Conservation (phyloP, 2,329 filamentous ascomycete genomes). For the Colletotrichum brevisporum region DNA sequence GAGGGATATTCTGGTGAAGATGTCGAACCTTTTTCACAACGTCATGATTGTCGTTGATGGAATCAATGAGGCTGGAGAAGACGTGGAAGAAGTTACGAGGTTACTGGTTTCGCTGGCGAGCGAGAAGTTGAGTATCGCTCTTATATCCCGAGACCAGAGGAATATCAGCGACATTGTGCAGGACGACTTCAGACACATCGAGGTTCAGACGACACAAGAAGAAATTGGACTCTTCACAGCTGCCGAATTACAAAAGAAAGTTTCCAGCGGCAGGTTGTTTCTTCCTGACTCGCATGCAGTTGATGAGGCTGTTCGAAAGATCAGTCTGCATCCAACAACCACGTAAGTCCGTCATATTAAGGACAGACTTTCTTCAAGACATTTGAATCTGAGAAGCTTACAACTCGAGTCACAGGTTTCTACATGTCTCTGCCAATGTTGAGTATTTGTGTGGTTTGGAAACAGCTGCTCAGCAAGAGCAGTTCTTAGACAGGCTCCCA, state of each 20-base stretch:
- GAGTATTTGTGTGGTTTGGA: not conserved
- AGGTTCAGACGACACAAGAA: not conserved
- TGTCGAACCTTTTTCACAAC: not conserved
- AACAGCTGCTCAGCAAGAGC: not conserved
- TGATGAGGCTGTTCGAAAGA: not conserved
- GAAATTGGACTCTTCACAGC: not conserved
- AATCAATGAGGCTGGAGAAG: not conserved
- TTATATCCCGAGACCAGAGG: not conserved
- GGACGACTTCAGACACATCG: not conserved
- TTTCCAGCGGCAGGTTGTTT: not conserved
- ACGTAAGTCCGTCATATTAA: not conserved
- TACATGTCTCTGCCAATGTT: not conserved
- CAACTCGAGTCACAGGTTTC: not conserved
- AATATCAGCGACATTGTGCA: not conserved
- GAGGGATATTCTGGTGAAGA: not conserved
- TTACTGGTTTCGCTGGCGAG: not conserved
- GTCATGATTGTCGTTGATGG: slow-evolving; percentile 10
- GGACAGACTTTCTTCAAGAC: not conserved
- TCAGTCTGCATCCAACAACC: not conserved
- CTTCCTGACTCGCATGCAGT: not conserved
- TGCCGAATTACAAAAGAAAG: not conserved
- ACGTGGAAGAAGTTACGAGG: not conserved
- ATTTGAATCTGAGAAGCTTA: not conserved
- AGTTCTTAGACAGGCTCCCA: not conserved
- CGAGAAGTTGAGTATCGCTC: not conserved